These are phyloP conservation scores for Starmerella sirachaensis DNA, from an alignment of 805 yeast species.

Conservation along the genomic window DNA sequence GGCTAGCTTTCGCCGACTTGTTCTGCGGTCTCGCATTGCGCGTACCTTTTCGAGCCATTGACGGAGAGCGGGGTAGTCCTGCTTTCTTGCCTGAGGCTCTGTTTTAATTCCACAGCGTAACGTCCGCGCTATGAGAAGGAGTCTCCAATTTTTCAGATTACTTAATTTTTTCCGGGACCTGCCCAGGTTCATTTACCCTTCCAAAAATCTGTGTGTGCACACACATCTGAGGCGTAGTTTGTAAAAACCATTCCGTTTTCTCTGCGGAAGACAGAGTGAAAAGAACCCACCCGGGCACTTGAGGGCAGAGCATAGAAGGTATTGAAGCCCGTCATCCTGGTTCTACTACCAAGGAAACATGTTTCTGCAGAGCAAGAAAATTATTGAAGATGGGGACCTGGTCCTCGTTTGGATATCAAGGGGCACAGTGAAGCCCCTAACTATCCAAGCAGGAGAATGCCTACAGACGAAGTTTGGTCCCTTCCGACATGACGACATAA, in stretches of 20 bases:
- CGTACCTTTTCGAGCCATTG: conserved; percentile 6
- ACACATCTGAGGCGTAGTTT: neutral
- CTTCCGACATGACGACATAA: conserved; percentile 73
- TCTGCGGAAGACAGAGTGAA: neutral
- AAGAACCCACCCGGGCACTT: neutral
- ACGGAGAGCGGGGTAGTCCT: too few species aligned
- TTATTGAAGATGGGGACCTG: conserved; percentile 74
- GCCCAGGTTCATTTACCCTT: neutral
- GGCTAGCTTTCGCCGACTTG: conserved; percentile 9
- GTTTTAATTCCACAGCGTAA: too few species aligned
- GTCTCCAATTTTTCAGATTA: conserved; percentile 11
- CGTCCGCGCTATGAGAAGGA: too few species aligned
- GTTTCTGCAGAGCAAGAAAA: conserved; percentile 33
- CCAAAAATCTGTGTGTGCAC: neutral
- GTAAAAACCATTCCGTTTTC: neutral
- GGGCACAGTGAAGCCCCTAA: conserved; percentile 63
- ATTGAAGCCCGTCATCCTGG: too few species aligned
- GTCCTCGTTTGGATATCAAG: conserved; percentile 80
- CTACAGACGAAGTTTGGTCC: conserved; percentile 83
- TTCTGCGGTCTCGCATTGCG: neutral
- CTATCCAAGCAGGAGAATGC: conserved; percentile 43
- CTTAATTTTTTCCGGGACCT: conserved; percentile 10
- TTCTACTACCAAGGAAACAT: neutral
- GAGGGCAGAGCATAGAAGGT: neutral
- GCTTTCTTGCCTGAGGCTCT: too few species aligned